These are phyloP conservation scores for Torulaspora gathmanii DNA, from an alignment of 805 yeast species.

Conservation along the genomic window DNA sequence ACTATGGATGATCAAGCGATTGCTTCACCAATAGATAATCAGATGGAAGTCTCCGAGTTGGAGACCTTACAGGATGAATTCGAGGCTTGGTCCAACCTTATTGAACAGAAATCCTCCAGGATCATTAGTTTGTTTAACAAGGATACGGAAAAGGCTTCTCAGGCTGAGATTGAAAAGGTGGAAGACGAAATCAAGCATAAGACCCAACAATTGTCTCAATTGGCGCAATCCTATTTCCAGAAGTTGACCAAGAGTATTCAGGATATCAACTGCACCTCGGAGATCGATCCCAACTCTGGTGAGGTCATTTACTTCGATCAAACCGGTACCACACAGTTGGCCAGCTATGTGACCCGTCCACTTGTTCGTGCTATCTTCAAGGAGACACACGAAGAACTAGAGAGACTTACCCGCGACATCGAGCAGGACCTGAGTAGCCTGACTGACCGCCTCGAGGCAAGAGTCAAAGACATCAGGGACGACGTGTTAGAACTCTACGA, in stretches of 20 bases:
- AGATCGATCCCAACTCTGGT: constrained; percentile 31
- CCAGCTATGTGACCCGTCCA: constrained; percentile 43
- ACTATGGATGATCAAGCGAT: constrained; percentile 14
- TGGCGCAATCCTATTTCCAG: constrained; percentile 27
- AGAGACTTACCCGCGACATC: constrained; percentile 33
- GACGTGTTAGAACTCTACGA: constrained; percentile 61
- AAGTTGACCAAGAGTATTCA: constrained; percentile 34
- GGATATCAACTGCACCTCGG: constrained; percentile 38
- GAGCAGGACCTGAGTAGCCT: constrained; percentile 31
- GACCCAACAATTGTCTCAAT: constrained; percentile 35
- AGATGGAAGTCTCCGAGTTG: constrained; percentile 21
- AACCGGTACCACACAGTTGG: constrained; percentile 35
- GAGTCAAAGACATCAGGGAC: constrained; percentile 38
- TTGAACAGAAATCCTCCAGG: constrained; percentile 38
- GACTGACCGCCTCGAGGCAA: constrained; percentile 35
- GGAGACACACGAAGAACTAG: constrained; percentile 31
- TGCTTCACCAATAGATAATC: constrained; percentile 11
- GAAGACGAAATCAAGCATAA: constrained; percentile 34
- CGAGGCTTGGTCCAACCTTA: constrained; percentile 35
- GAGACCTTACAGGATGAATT: constrained; percentile 36
- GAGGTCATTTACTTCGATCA: constrained; percentile 35
- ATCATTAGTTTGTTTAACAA: constrained; percentile 39
- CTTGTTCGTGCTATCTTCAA: constrained; percentile 43
- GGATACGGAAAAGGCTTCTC: constrained; percentile 35
- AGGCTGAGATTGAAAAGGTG: constrained; percentile 25